Evolutionary conservation across 2,329 filamentous ascomycete genomes (phyloP).

Genomic region (Fusarium sulawesiense): DNA sequence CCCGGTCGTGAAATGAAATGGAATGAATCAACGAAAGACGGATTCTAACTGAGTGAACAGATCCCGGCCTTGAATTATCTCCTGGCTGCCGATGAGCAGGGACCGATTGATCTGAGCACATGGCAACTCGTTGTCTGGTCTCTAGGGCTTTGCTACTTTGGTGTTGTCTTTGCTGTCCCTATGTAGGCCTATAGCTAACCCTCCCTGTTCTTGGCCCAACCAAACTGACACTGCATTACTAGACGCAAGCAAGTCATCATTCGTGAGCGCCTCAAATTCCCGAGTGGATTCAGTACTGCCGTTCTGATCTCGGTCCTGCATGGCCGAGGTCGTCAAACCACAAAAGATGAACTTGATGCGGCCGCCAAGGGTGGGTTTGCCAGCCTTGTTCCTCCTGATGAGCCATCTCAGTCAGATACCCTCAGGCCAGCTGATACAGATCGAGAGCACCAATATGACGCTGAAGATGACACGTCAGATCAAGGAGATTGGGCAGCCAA

Average conservation of each 20-base stretch:
- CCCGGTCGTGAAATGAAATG: not conserved
- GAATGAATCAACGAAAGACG: not conserved
- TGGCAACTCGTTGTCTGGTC: conserved; percentile 90
- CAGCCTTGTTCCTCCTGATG: conserved; percentile 54
- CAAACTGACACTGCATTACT: conserved; percentile 3
- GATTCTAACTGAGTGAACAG: conserved; percentile 46
- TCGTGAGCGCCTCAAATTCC: conserved; percentile 90
- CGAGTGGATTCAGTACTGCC: conserved; percentile 94
- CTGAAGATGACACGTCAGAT: conserved; percentile 14
- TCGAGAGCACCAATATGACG: conserved; percentile 52
- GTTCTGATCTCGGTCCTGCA: conserved; percentile 93
- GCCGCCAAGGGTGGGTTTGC: conserved; percentile 56
- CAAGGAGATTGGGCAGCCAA: conserved; percentile 58
- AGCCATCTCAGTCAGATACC: conserved; percentile 32
- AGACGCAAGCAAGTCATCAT: conserved; percentile 90
- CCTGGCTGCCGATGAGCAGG: conserved; percentile 79
- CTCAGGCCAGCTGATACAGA: conserved; percentile 42
- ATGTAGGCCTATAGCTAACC: conserved; percentile 58
- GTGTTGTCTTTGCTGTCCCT: conserved; percentile 95
- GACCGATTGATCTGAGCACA: conserved; percentile 77
- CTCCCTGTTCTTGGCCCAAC: not conserved
- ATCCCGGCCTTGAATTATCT: conserved; percentile 93
- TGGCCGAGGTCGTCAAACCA: conserved; percentile 60
- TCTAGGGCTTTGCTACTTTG: conserved; percentile 93
- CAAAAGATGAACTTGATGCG: conserved; percentile 50